Percentiles rank a stretch among this genome's conserved stretches.
Evolutionary conservation across 352 stramenopile species (phyloP).

Genomic region (Phytopythium ostracodes): DNA sequence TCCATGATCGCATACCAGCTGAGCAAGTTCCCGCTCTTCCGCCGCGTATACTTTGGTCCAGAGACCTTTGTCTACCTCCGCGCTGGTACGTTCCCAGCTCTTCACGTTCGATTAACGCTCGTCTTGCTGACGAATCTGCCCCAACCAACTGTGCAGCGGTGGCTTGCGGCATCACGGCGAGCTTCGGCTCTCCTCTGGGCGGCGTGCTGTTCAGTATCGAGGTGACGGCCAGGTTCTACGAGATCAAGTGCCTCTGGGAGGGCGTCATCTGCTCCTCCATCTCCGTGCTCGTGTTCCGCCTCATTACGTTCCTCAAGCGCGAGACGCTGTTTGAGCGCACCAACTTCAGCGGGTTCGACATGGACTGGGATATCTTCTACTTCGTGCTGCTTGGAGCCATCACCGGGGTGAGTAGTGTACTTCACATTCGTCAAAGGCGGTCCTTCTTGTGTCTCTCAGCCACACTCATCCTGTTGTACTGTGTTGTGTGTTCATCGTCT

Average conservation of each 20-base stretch:
- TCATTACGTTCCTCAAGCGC: slow-evolving; percentile 69
- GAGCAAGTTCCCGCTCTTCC: slow-evolving; percentile 60
- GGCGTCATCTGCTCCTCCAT: slow-evolving; percentile 77
- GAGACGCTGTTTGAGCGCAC: slow-evolving; percentile 78
- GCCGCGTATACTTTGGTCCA: slow-evolving; percentile 55
- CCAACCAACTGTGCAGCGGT: slow-evolving; percentile 27
- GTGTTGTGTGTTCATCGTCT: background rate
- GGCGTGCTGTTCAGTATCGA: slow-evolving; percentile 84
- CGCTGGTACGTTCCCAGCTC: slow-evolving; percentile 25
- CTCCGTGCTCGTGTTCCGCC: slow-evolving; percentile 73
- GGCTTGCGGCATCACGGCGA: slow-evolving; percentile 73
- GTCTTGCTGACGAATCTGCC: background rate
- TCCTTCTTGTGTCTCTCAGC: background rate
- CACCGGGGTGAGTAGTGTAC: slow-evolving; percentile 47
- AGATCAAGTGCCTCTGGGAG: slow-evolving; percentile 84
- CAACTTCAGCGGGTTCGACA: slow-evolving; percentile 70
- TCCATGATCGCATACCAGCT: slow-evolving; percentile 71
- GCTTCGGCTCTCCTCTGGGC: slow-evolving; percentile 73
- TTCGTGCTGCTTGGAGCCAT: slow-evolving; percentile 65
- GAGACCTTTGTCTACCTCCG: slow-evolving; percentile 73
- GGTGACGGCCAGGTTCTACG: slow-evolving; percentile 81
- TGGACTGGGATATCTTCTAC: slow-evolving; percentile 74
- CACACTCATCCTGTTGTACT: background rate
- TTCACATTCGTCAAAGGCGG: background rate
- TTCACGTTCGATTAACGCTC: background rate